Percentiles rank a stretch among this genome's conserved stretches.
These are phyloP conservation scores for Saturnispora dispora DNA, from an alignment of 805 yeast genomes.

Conservation along the genomic window DNA sequence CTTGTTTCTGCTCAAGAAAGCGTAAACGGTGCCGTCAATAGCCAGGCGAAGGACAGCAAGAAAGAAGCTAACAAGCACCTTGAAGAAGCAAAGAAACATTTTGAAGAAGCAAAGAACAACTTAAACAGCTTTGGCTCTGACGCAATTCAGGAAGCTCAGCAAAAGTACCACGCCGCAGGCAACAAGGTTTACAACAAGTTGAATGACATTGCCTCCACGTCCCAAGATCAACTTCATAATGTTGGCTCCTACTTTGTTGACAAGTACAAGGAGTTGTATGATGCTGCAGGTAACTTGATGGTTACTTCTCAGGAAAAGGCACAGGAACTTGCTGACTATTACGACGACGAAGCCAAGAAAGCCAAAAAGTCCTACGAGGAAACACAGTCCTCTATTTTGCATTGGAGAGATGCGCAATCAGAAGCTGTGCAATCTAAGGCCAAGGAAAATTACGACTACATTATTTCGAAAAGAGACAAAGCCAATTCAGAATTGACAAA, in stretches of 20 bases:
- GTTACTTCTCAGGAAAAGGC: conserved; percentile 15
- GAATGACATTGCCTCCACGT: conserved; percentile 1
- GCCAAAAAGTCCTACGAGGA: conserved; percentile 24
- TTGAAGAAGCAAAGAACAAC: conserved; percentile 11
- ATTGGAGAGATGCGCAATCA: conserved; percentile 25
- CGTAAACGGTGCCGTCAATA: conserved; percentile 20
- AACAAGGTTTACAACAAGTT: conserved; percentile 6
- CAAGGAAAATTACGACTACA: conserved; percentile 17
- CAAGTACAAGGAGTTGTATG: conserved; percentile 9
- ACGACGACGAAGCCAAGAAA: neutral
- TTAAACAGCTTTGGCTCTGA: conserved; percentile 6
- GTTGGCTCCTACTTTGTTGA: conserved; percentile 1
- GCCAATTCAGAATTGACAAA: conserved; percentile 16
- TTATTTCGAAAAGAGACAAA: conserved; percentile 16
- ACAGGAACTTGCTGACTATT: neutral
- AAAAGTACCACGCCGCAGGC: conserved; percentile 3
- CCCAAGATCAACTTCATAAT: conserved; percentile 1
- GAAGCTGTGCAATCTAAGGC: conserved; percentile 24
- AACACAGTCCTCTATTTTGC: conserved; percentile 23
- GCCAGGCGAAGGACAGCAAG: neutral
- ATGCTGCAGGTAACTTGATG: conserved; percentile 6
- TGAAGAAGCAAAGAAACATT: conserved; percentile 28
- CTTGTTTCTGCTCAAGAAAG: conserved; percentile 27
- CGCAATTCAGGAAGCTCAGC: conserved; percentile 2
- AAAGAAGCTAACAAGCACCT: conserved; percentile 2